Base-by-base conservation (phyloP, 768 basidiomycete genomes). In the Pholiota conissans region DNA sequence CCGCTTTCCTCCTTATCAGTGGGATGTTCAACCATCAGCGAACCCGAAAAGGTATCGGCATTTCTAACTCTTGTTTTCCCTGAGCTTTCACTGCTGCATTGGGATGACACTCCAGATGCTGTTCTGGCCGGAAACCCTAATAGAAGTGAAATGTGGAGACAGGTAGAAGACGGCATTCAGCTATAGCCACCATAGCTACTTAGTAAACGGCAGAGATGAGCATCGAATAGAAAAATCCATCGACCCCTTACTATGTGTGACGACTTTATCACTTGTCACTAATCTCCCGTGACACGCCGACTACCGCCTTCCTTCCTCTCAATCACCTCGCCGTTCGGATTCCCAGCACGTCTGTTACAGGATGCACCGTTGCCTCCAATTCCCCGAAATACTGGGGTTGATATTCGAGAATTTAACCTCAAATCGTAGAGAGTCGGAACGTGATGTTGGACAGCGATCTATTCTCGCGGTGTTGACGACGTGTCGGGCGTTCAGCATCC, bases 351-450 rank as follows among this genome's bases (percentile, higher is more conserved):
- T n/a, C n/a, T n/a, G n/a, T n/a, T n/a, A n/a, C 32, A 27, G 5
- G 8, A 61, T 61, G 56, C 56, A 61, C 18, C 37, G 26, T 27
- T 57, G 56, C 27, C 47, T 61, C 26, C 37, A 30, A 8, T 50
- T 61, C 20, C 47, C 37, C 10, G 60, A 61, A 57, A 58, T 61
- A 24, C 16, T 55, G 5, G 20, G 11, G 9, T 27, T 8, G 1
- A 57, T 61, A 47, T 57, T 54, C 10, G 56, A 55, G 20, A 14
- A 24, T 11, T n/a, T 35, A 53, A 11, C 34, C 50, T 26, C 40
- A 11, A 42, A 7, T 42, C n/a, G 5, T 2, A 5, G 40, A 42
- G 20, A 42, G 20, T 3, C 40, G 6, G 40, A 42, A 11, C 40
- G n/a, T n/a, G n/a, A n/a, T n/a, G n/a, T n/a, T n/a, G n/a, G n/a